A percentile compares a stretch with the other conserved stretches of the same genome.
Evolutionary conservation across 2,329 filamentous ascomycete species (phyloP).

Genomic region (Sphaerulina vaccinii): DNA sequence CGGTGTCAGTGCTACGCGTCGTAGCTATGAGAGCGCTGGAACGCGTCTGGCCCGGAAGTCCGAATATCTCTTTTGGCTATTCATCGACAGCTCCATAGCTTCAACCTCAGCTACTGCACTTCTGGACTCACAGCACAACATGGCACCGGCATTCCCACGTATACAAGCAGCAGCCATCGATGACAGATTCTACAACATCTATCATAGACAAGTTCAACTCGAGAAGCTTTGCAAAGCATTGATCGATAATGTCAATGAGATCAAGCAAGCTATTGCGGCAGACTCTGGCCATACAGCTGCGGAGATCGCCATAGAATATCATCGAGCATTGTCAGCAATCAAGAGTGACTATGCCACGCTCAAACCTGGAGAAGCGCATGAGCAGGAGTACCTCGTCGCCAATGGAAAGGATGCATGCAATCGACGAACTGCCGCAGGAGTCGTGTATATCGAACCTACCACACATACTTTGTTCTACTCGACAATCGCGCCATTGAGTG

Average conservation of each 20-base stretch:
- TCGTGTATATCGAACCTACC: conserved; percentile 51
- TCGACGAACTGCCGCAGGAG: conserved; percentile 40
- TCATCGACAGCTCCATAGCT: background rate
- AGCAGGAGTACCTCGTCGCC: conserved; percentile 46
- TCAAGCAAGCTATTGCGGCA: conserved; percentile 43
- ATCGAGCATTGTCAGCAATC: conserved; percentile 42
- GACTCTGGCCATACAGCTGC: conserved; percentile 40
- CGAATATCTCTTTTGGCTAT: background rate
- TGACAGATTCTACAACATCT: conserved; percentile 46
- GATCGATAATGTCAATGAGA: conserved; percentile 36
- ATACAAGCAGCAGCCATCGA: conserved; percentile 47
- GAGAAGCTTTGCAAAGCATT: conserved; percentile 45
- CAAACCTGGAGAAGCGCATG: conserved; percentile 40
- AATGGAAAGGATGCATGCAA: conserved; percentile 41
- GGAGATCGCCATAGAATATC: conserved; percentile 46
- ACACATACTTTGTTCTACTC: conserved; percentile 52
- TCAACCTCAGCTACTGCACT: background rate
- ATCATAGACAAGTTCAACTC: conserved; percentile 49
- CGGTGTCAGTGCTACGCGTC: background rate
- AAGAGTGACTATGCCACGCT: conserved; percentile 43
- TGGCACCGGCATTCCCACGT: conserved; percentile 33
- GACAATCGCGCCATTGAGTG: conserved; percentile 44
- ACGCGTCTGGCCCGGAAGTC: background rate
- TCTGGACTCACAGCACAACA: conserved; percentile 3
- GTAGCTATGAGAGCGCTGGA: too few species aligned